Evolutionary conservation across 2,329 filamentous ascomycete genomes (phyloP).

Genomic region (Seiridium unicorne): DNA sequence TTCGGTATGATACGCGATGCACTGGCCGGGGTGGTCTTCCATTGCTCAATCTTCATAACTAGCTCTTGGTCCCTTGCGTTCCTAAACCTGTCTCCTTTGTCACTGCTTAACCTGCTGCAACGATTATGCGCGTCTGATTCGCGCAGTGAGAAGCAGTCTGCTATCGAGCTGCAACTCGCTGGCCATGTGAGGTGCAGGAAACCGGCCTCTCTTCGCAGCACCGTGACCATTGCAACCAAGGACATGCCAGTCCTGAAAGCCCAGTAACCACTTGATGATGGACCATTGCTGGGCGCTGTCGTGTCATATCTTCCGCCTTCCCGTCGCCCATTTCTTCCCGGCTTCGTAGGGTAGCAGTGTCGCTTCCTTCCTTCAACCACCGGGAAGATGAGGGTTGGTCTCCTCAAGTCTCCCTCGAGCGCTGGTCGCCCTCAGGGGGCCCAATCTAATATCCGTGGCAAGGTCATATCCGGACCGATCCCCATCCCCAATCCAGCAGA

Average conservation of each 20-base stretch:
- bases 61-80: constrained; percentile 17
- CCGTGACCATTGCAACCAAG: constrained; percentile 10
- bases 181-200: constrained; percentile 23
- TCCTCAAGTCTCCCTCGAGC: constrained; percentile 45
- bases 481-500: constrained; percentile 48
- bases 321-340: constrained; percentile 15
- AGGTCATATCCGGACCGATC: constrained; percentile 58
- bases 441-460: constrained; percentile 49
- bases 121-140: constrained; percentile 10
- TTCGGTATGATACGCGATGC: constrained; percentile 29
- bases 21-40: constrained; percentile 23
- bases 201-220: constrained; percentile 17
- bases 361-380: constrained; percentile 7
- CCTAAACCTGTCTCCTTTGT: constrained; percentile 16
- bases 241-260: constrained; percentile 9
- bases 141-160: constrained; percentile 2
- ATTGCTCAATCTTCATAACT: constrained; percentile 24
- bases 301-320: constrained; percentile 11
- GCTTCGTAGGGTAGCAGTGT: constrained; percentile 14
- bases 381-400: constrained; percentile 34
- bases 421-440: constrained; percentile 38
- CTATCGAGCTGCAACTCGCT: constrained; percentile 21
- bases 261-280: constrained; percentile 20
- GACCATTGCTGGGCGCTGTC: constrained; percentile 19
- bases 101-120: constrained; percentile 18